These are phyloP conservation scores for Suhomyces sp. DNA, from an alignment of 805 yeast genomes.

Conservation along the genomic window DNA sequence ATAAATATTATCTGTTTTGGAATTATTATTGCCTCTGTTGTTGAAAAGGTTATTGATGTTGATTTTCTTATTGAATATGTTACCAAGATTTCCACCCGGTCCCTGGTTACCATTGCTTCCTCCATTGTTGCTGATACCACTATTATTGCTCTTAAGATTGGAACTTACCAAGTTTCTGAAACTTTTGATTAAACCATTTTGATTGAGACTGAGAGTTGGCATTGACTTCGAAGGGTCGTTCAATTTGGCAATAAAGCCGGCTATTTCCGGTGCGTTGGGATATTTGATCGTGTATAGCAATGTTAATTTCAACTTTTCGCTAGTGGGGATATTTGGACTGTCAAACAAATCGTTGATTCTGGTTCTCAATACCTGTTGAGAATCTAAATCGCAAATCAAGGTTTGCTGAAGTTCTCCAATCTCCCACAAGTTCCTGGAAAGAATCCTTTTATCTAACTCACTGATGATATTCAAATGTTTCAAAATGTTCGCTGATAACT, in stretches of 20 bases:
- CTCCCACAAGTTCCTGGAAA: constrained; percentile 66
- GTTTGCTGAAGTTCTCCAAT: constrained; percentile 89
- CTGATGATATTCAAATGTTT: constrained; percentile 90
- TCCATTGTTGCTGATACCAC: constrained; percentile 4
- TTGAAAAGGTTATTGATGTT: constrained; percentile 30
- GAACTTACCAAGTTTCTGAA: constrained; percentile 24
- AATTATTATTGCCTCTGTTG: constrained; percentile 17
- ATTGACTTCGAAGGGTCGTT: constrained; percentile 26
- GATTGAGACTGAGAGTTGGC: constrained; percentile 34
- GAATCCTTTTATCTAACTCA: constrained; percentile 76
- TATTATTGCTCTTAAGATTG: constrained; percentile 5
- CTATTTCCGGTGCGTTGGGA: constrained; percentile 40
- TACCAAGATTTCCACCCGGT: constrained; percentile 21
- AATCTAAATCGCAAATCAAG: constrained; percentile 54
- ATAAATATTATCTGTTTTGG: constrained; percentile 62
- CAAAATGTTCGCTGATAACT: constrained; percentile 80
- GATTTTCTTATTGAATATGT: constrained; percentile 32
- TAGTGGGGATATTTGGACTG: constrained; percentile 41
- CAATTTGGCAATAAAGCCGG: constrained; percentile 24
- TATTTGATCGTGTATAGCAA: constrained; percentile 73
- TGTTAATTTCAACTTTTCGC: constrained; percentile 67
- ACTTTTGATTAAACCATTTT: constrained; percentile 28
- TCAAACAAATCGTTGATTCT: constrained; percentile 55
- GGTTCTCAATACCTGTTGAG: constrained; percentile 40
- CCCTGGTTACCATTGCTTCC: constrained; percentile 12